Evolutionary conservation across 495 filamentous ascomycete species (phyloP).

Genomic region (Talaromyces borbonicus): DNA sequence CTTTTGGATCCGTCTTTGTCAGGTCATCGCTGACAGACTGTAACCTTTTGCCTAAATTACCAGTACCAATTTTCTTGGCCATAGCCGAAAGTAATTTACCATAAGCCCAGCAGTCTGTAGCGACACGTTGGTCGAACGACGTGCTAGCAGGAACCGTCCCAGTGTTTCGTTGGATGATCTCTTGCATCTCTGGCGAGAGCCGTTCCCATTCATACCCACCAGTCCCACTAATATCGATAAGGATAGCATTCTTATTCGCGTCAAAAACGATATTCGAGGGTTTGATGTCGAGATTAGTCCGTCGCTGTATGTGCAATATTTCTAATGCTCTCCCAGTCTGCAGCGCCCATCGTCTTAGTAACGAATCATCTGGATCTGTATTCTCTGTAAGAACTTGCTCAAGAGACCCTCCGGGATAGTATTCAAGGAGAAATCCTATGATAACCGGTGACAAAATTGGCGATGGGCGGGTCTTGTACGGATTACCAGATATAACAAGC

Average conservation of each 20-base stretch:
- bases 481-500: slow-evolving; percentile 13
- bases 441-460: slow-evolving; percentile 6
- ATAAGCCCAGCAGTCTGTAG: slow-evolving; percentile 16
- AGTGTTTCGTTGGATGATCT: slow-evolving; percentile 8
- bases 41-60: slow-evolving; percentile 5
- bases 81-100: slow-evolving; percentile 12
- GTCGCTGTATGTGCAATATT: slow-evolving; percentile 6
- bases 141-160: slow-evolving; percentile 6
- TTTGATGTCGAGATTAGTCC: slow-evolving; percentile 18
- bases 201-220: slow-evolving; percentile 14
- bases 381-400: slow-evolving; percentile 6
- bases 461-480: slow-evolving; percentile 9
- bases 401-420: slow-evolving; percentile 13
- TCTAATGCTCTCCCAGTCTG: slow-evolving; percentile 10
- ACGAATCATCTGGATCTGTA: slow-evolving; percentile 4
- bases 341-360: slow-evolving; percentile 11
- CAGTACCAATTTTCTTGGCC: slow-evolving; percentile 7
- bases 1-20: slow-evolving; percentile 9
- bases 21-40: slow-evolving; percentile 7
- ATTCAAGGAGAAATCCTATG: slow-evolving; percentile 15
- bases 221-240: slow-evolving; percentile 15
- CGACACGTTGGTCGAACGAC: slow-evolving; percentile 7
- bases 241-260: slow-evolving; percentile 10
- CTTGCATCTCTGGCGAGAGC: slow-evolving; percentile 13
- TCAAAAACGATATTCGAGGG: slow-evolving; percentile 16